Base-by-base conservation (phyloP, 805 yeast genomes). In the Barnettozyma sp. region DNA sequence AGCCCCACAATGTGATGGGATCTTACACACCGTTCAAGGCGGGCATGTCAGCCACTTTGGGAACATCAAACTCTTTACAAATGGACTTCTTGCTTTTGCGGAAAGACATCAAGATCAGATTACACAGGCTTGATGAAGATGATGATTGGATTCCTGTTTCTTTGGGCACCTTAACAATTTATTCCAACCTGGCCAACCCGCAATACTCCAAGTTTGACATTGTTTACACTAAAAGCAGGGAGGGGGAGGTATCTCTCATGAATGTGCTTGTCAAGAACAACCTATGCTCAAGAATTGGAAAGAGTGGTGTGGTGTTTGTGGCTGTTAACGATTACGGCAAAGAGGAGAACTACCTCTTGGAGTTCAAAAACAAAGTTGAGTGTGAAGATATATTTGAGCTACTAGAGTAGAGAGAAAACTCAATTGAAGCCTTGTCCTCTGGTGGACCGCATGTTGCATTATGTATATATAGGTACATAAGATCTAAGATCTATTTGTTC, bases 101-200 rank as follows among this genome's bases (percentile, higher is more conserved):
- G 30, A 37, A 36, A 28, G 36, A 48, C 18, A 30, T 48, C n/a
- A 48, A 46, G 34, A 38, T 51, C 3, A 48, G 44, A 37, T 19
- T 53, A 15, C 57, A 53, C 28, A 44, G 45, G 34, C 27, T 33
- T 31, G 56, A 53, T 26, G 15, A 18, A 6, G 43, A 42, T 23
- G 47, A 42, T 19, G 57, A 53, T 18, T 53, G 55, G 55, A 38
- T 49, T 13, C 57, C 57, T 4, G 33, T 50, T 4, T 38, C 51
- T 2, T 36, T 51, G 41, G 55, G 45, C 7, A 40, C 37, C 26
- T 43, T 53, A 19, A 35, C 44, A 4, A 32, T 53, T 2, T 43
- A 34, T 8, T 43, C 56, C 4, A 44, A 42, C 30, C 26, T 50
- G 3, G 16, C 35, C 3, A 44, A 48, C 24, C 52, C 50, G n/a